Conservation (phyloP, 2,329 filamentous ascomycete species). For the Cladophialophora chaetospira region DNA sequence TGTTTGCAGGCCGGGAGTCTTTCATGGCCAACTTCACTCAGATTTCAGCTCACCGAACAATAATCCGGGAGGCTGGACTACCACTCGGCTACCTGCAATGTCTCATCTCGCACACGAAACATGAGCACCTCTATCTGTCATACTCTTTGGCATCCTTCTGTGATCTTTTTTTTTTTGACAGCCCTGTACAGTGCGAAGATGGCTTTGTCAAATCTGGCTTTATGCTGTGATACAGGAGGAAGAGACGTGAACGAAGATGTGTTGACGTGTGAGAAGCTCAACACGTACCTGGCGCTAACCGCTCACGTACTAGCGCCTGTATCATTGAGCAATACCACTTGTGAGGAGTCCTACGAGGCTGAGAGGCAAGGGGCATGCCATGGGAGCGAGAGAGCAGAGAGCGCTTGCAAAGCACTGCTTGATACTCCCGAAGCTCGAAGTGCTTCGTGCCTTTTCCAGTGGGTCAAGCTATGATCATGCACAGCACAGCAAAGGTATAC, state of each 20-base stretch:
- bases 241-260: neutral
- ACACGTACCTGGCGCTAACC: constrained; percentile 5
- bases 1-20: neutral
- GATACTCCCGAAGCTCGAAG: too few species aligned
- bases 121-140: constrained; percentile 21
- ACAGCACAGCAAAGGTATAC: too few species aligned
- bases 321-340: neutral
- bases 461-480: too few species aligned
- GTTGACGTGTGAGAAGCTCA: constrained; percentile 7
- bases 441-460: too few species aligned
- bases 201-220: constrained; percentile 26
- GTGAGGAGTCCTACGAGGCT: neutral
- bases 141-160: constrained; percentile 11
- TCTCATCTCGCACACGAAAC: constrained; percentile 22
- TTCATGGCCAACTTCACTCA: neutral
- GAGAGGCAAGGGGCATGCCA: neutral
- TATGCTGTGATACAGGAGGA: constrained; percentile 14
- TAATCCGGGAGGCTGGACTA: constrained; percentile 23
- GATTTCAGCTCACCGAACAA: constrained; percentile 5
- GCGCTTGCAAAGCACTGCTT: too few species aligned
- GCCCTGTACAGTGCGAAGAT: constrained; percentile 14
- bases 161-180: constrained; percentile 4
- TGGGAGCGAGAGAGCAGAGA: neutral
- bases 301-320: constrained; percentile 10
- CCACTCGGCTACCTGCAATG: constrained; percentile 28